Evolutionary conservation across 2,329 filamentous ascomycete species (phyloP).

Genomic region (Laburnicola sp.): DNA sequence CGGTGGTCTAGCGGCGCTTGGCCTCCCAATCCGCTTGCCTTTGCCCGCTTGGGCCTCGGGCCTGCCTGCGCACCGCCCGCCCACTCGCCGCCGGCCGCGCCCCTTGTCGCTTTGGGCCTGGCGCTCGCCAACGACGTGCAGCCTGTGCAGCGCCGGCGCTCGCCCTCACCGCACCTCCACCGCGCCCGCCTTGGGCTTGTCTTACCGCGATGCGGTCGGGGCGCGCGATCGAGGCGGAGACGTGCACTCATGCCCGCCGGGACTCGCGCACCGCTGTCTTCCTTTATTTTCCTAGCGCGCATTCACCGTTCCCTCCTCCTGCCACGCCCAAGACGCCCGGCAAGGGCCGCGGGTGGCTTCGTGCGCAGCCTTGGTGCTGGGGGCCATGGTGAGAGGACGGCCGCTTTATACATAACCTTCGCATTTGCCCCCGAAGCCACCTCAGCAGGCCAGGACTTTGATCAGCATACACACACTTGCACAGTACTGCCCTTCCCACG

Average conservation of each 20-base stretch:
- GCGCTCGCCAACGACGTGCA: conserved; percentile 21
- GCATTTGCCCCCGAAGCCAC: conserved; percentile 41
- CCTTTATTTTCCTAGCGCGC: conserved; percentile 44
- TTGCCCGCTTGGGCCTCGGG: conserved; percentile 31
- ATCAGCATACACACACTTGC: conserved; percentile 26
- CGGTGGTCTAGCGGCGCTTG: conserved; percentile 32
- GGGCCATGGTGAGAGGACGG: conserved; percentile 29
- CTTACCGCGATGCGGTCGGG: conserved; percentile 39
- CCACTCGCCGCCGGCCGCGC: conserved; percentile 27
- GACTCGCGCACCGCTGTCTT: conserved; percentile 30
- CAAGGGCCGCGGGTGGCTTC: conserved; percentile 10
- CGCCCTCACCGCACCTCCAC: conserved; percentile 42
- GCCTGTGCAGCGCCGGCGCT: conserved; percentile 27
- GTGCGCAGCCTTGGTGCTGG: conserved; percentile 35
- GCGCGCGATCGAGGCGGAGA: conserved; percentile 46
- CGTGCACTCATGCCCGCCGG: conserved; percentile 32
- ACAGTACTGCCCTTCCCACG: neutral
- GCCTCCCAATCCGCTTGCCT: conserved; percentile 33
- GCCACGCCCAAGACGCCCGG: conserved; percentile 33
- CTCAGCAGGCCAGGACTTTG: conserved; percentile 32
- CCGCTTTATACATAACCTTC: conserved; percentile 41
- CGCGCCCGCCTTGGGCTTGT: conserved; percentile 30
- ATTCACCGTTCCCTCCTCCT: conserved; percentile 42
- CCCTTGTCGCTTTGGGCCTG: conserved; percentile 26
- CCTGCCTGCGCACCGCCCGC: conserved; percentile 19